These are phyloP conservation scores for Ustilago curta DNA, from an alignment of 1,284 basidiomycete genomes.

Conservation along the genomic window DNA sequence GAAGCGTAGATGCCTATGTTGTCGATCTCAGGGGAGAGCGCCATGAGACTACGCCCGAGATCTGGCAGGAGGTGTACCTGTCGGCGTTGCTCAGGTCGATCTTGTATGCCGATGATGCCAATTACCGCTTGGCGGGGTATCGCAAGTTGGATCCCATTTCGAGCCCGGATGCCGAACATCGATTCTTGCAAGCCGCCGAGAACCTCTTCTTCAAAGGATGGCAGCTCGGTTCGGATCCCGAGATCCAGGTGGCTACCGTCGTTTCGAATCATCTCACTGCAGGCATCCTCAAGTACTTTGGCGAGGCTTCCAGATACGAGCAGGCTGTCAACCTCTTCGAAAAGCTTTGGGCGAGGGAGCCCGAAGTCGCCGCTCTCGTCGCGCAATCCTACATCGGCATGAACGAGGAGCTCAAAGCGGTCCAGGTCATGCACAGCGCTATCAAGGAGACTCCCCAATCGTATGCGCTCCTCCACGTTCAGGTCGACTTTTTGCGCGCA, in stretches of 20 bases:
- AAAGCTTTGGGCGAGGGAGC: slow-evolving; percentile 84
- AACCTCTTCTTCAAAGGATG: slow-evolving; percentile 92
- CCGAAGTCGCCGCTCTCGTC: slow-evolving; percentile 88
- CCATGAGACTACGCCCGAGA: slow-evolving; percentile 88
- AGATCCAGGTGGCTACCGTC: slow-evolving; percentile 97
- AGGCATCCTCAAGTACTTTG: slow-evolving; percentile 96
- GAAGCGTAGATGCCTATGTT: slow-evolving; percentile 93
- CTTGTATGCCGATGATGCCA: slow-evolving; percentile 93
- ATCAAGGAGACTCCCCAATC: slow-evolving; percentile 88
- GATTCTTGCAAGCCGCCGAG: slow-evolving; percentile 92
- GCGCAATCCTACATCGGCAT: slow-evolving; percentile 94
- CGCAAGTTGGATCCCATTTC: slow-evolving; percentile 96
- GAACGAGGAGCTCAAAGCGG: slow-evolving; percentile 97
- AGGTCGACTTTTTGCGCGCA: slow-evolving; percentile 89
- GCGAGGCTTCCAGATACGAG: slow-evolving; percentile 85
- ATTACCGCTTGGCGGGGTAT: slow-evolving; percentile 90
- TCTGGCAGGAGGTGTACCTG: slow-evolving; percentile 98
- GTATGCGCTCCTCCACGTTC: slow-evolving; percentile 91
- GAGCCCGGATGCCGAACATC: slow-evolving; percentile 84
- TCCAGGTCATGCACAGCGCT: slow-evolving; percentile 89
- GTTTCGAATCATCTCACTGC: slow-evolving; percentile 96
- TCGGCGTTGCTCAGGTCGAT: slow-evolving; percentile 91
- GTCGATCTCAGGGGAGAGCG: slow-evolving; percentile 93
- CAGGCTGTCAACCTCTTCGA: slow-evolving; percentile 95
- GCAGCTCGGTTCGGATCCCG: slow-evolving; percentile 98